Conservation (phyloP, 2,329 filamentous ascomycete species). For the Fusarium nygamai region DNA sequence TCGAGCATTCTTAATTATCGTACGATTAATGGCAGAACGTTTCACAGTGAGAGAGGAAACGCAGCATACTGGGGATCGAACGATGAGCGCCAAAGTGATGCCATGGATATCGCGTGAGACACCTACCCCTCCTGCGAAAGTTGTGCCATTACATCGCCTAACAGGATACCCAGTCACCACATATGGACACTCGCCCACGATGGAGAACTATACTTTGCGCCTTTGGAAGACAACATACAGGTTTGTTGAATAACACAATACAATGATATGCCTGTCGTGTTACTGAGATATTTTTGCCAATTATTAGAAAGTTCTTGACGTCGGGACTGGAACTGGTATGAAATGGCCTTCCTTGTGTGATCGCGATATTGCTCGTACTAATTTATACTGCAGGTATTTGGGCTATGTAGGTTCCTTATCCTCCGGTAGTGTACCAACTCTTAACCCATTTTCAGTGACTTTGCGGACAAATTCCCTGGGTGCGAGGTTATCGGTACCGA, state of each 20-base stretch:
- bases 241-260: background rate
- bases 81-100: background rate
- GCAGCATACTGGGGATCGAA: background rate
- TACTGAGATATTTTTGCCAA: background rate
- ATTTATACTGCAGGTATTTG: background rate
- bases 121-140: background rate
- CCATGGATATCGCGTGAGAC: background rate
- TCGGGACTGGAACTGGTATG: background rate
- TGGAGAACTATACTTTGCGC: background rate
- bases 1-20: background rate
- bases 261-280: accelerated
- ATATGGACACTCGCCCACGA: background rate
- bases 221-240: background rate
- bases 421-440: accelerated
- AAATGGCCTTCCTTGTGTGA: accelerated
- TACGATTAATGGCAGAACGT: background rate
- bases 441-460: background rate
- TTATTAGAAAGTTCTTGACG: background rate
- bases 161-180: background rate
- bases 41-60: background rate
- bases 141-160: accelerated
- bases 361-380: accelerated
- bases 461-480: background rate
- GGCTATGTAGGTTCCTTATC: background rate
- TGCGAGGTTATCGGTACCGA: background rate